A percentile compares a stretch with the other conserved stretches of the same genome.
These are phyloP conservation scores for Botryotinia calthae DNA, from an alignment of 2,329 filamentous ascomycete species.

Conservation along the genomic window DNA sequence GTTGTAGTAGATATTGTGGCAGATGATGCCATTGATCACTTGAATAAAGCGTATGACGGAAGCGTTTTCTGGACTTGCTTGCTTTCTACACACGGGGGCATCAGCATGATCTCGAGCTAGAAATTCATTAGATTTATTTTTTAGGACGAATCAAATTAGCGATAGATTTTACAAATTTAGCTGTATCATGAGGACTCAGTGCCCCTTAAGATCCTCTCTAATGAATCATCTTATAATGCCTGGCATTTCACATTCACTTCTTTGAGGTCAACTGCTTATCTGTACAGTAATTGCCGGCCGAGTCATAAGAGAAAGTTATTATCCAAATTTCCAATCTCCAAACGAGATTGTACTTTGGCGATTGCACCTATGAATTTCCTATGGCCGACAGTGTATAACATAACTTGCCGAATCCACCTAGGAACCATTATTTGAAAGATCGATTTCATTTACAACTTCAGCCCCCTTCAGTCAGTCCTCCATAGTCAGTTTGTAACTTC, in stretches of 20 bases:
- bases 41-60: neutral
- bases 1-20: neutral
- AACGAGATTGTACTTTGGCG: neutral
- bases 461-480: neutral
- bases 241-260: neutral
- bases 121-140: neutral
- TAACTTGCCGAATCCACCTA: neutral
- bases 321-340: neutral
- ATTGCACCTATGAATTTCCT: neutral
- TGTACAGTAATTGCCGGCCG: fast-evolving
- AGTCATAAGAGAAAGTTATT: neutral
- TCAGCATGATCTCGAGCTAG: neutral
- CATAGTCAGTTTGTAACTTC: neutral
- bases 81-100: neutral
- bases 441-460: neutral
- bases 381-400: neutral
- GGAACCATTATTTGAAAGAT: neutral
- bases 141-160: neutral
- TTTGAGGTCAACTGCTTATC: neutral
- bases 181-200: neutral
- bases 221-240: neutral
- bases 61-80: neutral
- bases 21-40: neutral
- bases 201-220: neutral
- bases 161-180: neutral